Conservation (phyloP, 768 basidiomycete genomes). For the Lactarius tabidus region DNA sequence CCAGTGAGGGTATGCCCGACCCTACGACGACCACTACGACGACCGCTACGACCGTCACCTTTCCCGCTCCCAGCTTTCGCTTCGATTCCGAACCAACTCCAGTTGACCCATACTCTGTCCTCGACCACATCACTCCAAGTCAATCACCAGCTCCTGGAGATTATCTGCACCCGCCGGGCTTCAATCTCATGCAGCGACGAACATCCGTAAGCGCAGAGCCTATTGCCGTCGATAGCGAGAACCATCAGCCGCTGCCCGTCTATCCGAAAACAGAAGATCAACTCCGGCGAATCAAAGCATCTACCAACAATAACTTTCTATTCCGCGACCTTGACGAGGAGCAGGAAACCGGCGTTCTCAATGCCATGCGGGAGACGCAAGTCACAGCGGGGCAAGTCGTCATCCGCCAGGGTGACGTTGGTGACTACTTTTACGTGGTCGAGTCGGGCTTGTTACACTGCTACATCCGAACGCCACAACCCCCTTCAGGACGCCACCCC, state of each 20-base stretch:
- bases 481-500: conserved; percentile 40
- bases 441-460: conserved; percentile 84
- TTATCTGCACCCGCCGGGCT: conserved; percentile 66
- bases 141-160: conserved; percentile 47
- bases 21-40: conserved; percentile 22
- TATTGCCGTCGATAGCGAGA: conserved; percentile 71
- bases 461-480: conserved; percentile 67
- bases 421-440: conserved; percentile 97
- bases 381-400: conserved; percentile 78
- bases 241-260: conserved; percentile 66
- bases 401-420: conserved; percentile 94
- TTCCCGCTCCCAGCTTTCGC: conserved; percentile 51
- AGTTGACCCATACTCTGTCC: conserved; percentile 40
- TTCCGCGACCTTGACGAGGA: conserved; percentile 97
- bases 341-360: conserved; percentile 87
- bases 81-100: conserved; percentile 54
- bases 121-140: conserved; percentile 31
- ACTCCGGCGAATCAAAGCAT: conserved; percentile 78
- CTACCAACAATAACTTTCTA: conserved; percentile 86
- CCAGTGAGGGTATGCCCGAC: conserved; percentile 38
- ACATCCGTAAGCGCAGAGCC: conserved; percentile 96
- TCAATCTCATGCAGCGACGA: conserved; percentile 83
- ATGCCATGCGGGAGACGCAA: conserved; percentile 88
- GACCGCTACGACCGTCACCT: conserved; percentile 24
- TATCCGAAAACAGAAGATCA: conserved; percentile 81